phyloP scores from a whole-genome alignment of 2,329 filamentous ascomycete genomes.

The Cercospora sp. region DNA sequence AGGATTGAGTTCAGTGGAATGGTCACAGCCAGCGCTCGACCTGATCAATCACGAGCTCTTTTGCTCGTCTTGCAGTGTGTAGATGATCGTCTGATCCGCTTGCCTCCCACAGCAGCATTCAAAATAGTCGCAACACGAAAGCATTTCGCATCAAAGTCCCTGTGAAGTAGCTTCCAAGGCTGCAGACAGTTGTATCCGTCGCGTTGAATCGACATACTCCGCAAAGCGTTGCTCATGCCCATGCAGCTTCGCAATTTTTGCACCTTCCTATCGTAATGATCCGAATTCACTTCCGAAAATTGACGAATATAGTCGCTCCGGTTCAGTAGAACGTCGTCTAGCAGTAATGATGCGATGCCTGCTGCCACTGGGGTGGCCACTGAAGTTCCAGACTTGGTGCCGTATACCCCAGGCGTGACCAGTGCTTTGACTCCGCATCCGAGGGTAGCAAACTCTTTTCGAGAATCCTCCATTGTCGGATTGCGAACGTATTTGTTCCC shows the following conservation, averaged over 20 bases:
- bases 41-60: background rate
- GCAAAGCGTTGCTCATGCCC: slow-evolving; percentile 1
- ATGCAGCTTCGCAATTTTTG: background rate
- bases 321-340: background rate
- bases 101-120: background rate
- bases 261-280: background rate
- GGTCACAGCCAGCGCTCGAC: background rate
- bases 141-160: background rate
- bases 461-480: background rate
- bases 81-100: background rate
- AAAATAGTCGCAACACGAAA: background rate
- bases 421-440: background rate
- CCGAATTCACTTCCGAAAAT: background rate
- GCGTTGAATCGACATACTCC: background rate
- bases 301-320: background rate
- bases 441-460: background rate
- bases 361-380: background rate
- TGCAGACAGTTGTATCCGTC: background rate
- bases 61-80: background rate
- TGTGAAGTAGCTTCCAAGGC: background rate
- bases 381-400: background rate
- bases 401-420: background rate
- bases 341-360: background rate
- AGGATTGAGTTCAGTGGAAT: background rate
- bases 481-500: slow-evolving; percentile 1